Evolutionary conservation across 257 asterid species (phyloP).

Genomic region (Jaltomata sinuosa): DNA sequence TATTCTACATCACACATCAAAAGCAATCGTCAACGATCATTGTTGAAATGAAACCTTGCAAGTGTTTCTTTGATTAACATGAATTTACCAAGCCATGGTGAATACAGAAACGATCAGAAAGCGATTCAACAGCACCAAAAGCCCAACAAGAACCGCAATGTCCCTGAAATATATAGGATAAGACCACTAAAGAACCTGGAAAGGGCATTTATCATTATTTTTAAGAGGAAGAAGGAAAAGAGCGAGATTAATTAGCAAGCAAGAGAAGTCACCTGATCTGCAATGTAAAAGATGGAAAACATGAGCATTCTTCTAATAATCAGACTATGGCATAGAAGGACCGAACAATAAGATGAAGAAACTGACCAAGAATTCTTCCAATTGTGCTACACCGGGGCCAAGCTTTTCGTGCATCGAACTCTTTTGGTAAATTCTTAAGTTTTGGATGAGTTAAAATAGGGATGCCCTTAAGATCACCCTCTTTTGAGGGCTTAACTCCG

Average conservation of each 20-base stretch:
- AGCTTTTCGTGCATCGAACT: slow-evolving; percentile 71
- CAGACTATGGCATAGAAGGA: neutral
- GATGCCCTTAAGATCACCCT: slow-evolving; percentile 34
- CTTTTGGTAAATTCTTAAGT: slow-evolving; percentile 42
- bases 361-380: slow-evolving; percentile 71
- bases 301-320: slow-evolving; percentile 16
- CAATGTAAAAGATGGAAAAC: slow-evolving; percentile 13
- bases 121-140: slow-evolving; percentile 86
- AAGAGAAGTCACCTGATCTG: slow-evolving; percentile 66
- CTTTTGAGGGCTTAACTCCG: slow-evolving; percentile 60
- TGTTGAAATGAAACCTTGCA: neutral
- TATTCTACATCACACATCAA: slow-evolving; percentile 36
- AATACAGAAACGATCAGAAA: slow-evolving; percentile 88
- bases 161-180: slow-evolving; percentile 39
- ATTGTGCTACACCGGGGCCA: slow-evolving; percentile 82
- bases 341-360: neutral
- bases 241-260: neutral
- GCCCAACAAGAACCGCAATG: slow-evolving; percentile 99
- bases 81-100: slow-evolving; percentile 43
- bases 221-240: neutral
- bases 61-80: neutral
- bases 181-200: neutral
- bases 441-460: slow-evolving; percentile 37
- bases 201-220: neutral
- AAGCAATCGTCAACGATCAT: neutral